These are phyloP conservation scores for Cutaneotrichosporon daszewskae DNA, from an alignment of 1,284 basidiomycete species.

Conservation along the genomic window DNA sequence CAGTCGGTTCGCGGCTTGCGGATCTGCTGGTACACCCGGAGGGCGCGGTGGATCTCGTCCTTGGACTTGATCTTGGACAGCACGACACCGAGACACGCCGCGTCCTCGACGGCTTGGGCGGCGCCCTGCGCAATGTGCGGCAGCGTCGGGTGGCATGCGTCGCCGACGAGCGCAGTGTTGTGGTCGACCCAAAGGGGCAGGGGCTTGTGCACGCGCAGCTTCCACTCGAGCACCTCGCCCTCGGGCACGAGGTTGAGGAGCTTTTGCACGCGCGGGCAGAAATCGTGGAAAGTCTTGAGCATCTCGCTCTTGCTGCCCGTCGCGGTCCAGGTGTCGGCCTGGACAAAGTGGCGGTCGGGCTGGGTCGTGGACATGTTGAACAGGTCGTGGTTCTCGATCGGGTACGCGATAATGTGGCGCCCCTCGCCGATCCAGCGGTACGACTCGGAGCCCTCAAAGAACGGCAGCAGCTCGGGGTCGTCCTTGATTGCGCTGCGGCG, in stretches of 20 bases:
- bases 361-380: conserved; percentile 47
- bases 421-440: conserved; percentile 46
- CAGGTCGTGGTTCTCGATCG: conserved; percentile 35
- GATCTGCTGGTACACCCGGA: conserved; percentile 40
- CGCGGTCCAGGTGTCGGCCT: conserved; percentile 42
- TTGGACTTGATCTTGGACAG: conserved; percentile 35
- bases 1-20: conserved; percentile 46
- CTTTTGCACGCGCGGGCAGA: conserved; percentile 43
- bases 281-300: conserved; percentile 40
- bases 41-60: conserved; percentile 38
- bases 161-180: conserved; percentile 32
- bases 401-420: conserved; percentile 47
- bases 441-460: conserved; percentile 36
- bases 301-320: conserved; percentile 39
- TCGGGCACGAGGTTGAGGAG: conserved; percentile 41
- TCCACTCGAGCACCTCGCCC: conserved; percentile 46
- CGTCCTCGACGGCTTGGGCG: conserved; percentile 47
- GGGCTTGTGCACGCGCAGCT: conserved; percentile 42
- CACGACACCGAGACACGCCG: conserved; percentile 40
- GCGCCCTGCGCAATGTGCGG: conserved; percentile 45
- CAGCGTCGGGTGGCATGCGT: conserved; percentile 41
- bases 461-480: conserved; percentile 42
- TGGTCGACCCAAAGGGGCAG: conserved; percentile 41
- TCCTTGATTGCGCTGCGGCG: conserved; percentile 34
- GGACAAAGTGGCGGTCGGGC: conserved; percentile 41